Evolutionary conservation across 2,329 filamentous ascomycete species (phyloP).

Genomic region (Pseudogymnoascus sp.): DNA sequence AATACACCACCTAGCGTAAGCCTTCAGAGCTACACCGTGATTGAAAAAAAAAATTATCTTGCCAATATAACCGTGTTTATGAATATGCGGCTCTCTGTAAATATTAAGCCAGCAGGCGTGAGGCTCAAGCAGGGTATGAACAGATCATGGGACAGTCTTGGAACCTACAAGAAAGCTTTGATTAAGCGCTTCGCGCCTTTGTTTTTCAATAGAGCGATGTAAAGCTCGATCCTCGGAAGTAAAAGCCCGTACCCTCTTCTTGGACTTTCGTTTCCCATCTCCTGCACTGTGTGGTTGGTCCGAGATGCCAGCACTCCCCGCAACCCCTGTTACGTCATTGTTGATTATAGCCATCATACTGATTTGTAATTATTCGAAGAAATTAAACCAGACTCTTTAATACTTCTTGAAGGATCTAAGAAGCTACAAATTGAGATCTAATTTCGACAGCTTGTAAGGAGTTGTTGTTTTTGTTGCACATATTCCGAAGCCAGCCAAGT

Average conservation of each 20-base stretch:
- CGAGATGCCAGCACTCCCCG: neutral
- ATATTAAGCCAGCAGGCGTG: neutral
- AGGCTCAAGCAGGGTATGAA: neutral
- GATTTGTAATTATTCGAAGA: neutral
- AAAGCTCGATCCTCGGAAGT: constrained; percentile 20
- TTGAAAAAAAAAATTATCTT: neutral
- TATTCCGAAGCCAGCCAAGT: neutral
- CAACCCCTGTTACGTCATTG: neutral
- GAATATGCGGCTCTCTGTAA: neutral
- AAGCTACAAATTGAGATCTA: neutral
- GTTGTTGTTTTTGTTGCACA: neutral
- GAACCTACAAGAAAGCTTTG: constrained; percentile 18
- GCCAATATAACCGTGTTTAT: neutral
- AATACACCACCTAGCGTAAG: neutral
- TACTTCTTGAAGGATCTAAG: neutral
- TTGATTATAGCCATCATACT: neutral
- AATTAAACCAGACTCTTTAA: neutral
- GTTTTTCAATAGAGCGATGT: constrained; percentile 22
- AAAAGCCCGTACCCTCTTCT: constrained; percentile 19
- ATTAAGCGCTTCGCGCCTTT: constrained; percentile 20
- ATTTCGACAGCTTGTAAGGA: neutral
- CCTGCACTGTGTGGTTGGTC: neutral
- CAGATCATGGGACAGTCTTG: neutral
- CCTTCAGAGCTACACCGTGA: neutral
- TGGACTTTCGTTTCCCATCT: neutral